Conservation (phyloP, 2,329 filamentous ascomycete species). For the Neodidymelliopsis sp. region DNA sequence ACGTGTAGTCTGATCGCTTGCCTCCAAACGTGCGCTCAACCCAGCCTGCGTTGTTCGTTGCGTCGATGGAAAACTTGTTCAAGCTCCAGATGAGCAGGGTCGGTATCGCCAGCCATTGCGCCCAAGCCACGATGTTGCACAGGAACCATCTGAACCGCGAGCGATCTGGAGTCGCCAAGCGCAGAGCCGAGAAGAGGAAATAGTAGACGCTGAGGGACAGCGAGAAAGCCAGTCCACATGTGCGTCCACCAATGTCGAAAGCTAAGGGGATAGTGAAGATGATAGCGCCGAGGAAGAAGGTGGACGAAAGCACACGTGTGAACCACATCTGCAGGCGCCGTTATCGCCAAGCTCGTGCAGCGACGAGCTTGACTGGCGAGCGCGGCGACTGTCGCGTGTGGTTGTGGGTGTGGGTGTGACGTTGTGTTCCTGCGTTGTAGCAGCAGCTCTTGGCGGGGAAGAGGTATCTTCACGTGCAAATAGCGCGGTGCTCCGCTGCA, state of each 20-base stretch:
- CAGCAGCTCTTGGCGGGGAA: conserved; percentile 36
- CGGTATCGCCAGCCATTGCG: conserved; percentile 88
- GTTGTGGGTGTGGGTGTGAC: conserved; percentile 22
- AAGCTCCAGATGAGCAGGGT: conserved; percentile 91
- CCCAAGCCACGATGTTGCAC: conserved; percentile 72
- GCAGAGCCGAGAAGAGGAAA: conserved; percentile 82
- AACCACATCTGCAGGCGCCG: conserved; percentile 76
- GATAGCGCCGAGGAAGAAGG: conserved; percentile 87
- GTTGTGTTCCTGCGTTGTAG: conserved; percentile 17
- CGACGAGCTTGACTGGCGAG: conserved; percentile 50
- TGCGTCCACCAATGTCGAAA: conserved; percentile 96
- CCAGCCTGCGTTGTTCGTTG: conserved; percentile 75
- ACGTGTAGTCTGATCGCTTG: conserved; percentile 68
- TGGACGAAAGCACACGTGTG: conserved; percentile 79
- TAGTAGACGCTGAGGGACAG: conserved; percentile 90
- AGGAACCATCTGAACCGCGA: conserved; percentile 78
- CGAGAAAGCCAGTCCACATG: conserved; percentile 93
- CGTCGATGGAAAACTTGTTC: conserved; percentile 92
- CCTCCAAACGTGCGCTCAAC: conserved; percentile 79
- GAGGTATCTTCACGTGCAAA: conserved; percentile 47
- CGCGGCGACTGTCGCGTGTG: conserved; percentile 28
- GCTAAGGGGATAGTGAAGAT: conserved; percentile 95
- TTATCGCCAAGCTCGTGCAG: conserved; percentile 56
- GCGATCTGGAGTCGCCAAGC: conserved; percentile 78
- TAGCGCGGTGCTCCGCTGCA: conserved; percentile 19